These are phyloP conservation scores for Aegilops bicornis DNA, from an alignment of 176 grass and related monocot genomes.

Conservation along the genomic window DNA sequence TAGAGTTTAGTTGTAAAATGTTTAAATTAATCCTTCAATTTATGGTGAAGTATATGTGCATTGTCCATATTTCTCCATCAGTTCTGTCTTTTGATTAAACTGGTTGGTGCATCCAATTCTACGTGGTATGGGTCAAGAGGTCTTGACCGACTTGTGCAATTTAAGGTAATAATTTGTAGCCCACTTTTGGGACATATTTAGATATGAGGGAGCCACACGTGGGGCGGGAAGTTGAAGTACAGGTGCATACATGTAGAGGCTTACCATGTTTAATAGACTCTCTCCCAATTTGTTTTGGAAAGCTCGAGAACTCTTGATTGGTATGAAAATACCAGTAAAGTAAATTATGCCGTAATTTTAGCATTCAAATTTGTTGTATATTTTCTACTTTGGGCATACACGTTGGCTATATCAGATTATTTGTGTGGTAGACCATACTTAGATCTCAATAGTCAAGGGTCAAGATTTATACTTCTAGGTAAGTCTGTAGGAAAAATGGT, in stretches of 20 bases:
- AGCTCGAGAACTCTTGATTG: not conserved
- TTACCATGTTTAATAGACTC: no score
- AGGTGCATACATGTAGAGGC: no score
- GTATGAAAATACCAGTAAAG: not conserved
- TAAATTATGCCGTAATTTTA: not conserved
- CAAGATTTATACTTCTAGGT: not conserved
- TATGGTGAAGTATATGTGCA: not conserved
- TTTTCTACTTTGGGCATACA: not conserved
- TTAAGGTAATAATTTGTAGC: no score
- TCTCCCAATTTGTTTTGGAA: no score
- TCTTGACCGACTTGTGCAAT: no score
- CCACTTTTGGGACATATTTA: no score
- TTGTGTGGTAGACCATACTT: not conserved
- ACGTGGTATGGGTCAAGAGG: no score
- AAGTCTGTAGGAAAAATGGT: no score
- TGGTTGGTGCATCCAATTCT: no score
- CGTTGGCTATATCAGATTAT: not conserved
- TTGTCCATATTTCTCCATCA: no score
- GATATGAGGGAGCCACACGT: no score
- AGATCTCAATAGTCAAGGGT: not conserved
- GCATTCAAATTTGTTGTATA: not conserved
- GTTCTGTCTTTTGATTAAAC: no score
- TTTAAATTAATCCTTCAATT: not conserved
- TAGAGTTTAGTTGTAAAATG: not conserved
- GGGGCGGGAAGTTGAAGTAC: not conserved